Conservation (phyloP, 1,284 basidiomycete species). For the Jaminaea rosea region DNA sequence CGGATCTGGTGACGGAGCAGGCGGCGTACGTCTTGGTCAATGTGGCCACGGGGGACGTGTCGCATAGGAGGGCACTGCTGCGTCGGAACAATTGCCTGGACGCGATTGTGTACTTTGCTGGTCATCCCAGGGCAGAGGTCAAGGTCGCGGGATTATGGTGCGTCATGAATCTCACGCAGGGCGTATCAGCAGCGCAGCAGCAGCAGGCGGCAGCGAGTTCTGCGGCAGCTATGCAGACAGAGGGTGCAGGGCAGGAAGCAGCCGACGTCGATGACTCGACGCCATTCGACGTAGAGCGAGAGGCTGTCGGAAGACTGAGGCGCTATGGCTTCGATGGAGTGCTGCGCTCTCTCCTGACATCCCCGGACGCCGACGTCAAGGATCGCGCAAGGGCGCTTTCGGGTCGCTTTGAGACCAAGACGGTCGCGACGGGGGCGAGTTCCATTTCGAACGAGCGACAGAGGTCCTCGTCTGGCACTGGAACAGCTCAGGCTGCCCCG, state of each 20-base stretch:
- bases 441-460: no score
- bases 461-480: no score
- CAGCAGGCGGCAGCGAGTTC: no score
- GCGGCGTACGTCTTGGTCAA: constrained; percentile 35
- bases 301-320: constrained; percentile 2
- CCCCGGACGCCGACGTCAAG: constrained; percentile 6
- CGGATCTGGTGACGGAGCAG: constrained; percentile 26
- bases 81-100: constrained; percentile 30
- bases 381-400: constrained; percentile 4
- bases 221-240: no score
- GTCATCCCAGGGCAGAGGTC: constrained; percentile 5
- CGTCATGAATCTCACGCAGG: constrained; percentile 7
- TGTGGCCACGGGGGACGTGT: constrained; percentile 30
- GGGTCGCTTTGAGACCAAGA: no score
- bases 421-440: no score
- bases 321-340: constrained; percentile 4
- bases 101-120: constrained; percentile 25
- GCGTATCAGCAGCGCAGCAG: no score
- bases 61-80: constrained; percentile 17
- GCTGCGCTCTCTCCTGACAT: neutral
- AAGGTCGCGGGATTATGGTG: constrained; percentile 6
- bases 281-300: neutral
- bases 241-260: no score
- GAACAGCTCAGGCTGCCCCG: no score
- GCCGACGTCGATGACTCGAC: no score